Conservation (phyloP, 139 green algal genomes). For the Picochlorum sp. region DNA sequence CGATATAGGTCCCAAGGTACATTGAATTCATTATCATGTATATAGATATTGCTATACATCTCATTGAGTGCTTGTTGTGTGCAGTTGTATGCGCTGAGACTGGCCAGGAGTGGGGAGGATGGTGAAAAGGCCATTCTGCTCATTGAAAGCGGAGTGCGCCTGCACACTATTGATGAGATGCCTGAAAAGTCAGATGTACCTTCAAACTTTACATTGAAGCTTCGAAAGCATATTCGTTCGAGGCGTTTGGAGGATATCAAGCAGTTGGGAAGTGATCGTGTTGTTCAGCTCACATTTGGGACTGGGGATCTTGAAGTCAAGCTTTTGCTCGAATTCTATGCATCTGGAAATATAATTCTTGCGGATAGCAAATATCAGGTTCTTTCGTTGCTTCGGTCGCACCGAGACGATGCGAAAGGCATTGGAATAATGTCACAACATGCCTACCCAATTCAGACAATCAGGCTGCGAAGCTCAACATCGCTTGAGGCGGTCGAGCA, state of each 20-base stretch:
- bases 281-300: slow-evolving; percentile 92
- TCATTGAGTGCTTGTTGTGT: neutral
- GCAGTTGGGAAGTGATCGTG: slow-evolving; percentile 90
- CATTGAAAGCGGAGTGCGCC: slow-evolving; percentile 77
- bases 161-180: slow-evolving; percentile 81
- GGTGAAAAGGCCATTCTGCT: slow-evolving; percentile 88
- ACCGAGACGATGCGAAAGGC: slow-evolving; percentile 83
- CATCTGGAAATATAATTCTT: slow-evolving; percentile 92
- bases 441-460: slow-evolving; percentile 59
- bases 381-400: slow-evolving; percentile 84
- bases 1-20: slow-evolving; percentile 79
- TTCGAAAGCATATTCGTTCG: slow-evolving; percentile 92
- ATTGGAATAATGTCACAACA: slow-evolving; percentile 66
- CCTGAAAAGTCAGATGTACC: slow-evolving; percentile 63
- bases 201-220: slow-evolving; percentile 90
- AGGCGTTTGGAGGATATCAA: slow-evolving; percentile 72
- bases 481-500: slow-evolving; percentile 8
- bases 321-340: slow-evolving; percentile 95
- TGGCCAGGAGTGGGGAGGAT: slow-evolving; percentile 77
- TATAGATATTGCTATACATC: slow-evolving; percentile 2
- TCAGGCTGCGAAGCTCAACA: slow-evolving; percentile 27
- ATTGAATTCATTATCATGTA: too few relatives aligned
- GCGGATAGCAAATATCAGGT: slow-evolving; percentile 82
- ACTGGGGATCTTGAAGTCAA: slow-evolving; percentile 69
- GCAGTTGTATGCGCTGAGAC: slow-evolving; percentile 81